Base-by-base conservation (phyloP, 2,329 filamentous ascomycete species). In the Curvularia spicifera region DNA sequence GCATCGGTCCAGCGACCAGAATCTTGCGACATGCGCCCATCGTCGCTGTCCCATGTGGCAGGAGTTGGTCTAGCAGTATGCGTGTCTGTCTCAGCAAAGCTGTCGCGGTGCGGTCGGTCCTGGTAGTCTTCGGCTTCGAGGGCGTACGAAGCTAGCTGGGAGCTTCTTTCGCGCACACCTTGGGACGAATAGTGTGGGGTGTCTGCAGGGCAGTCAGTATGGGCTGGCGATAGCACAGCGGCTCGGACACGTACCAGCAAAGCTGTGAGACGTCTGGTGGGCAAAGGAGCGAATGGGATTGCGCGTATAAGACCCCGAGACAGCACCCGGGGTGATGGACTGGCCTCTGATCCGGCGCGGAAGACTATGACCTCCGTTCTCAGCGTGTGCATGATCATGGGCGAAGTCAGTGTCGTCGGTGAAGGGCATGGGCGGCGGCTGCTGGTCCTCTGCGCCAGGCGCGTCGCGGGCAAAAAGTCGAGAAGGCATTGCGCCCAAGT, bases 161-260 rank as follows among this genome's bases (percentile, higher is more conserved):
- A 91, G 2, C 93, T 96, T 72, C 95, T 89, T 77, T 95, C 89
- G 63, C 93, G 89, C 40, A 97, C 89, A 64, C 88, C 90, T 58
- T 88, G 87, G 33, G 84, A 84, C 39, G 91, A 90, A 76, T 91
- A 91, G 67, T 91, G 86, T 18, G 87, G 84, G 67, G 86, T 89
- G 72, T 94, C 90, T 77, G 79, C 83, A 85, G 63, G 39, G 35
- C 37, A 58, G 63, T 75, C 63, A 77, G 68, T 48, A 20, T 22
- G 64, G 73, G 65, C 57, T 60, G 44, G 26, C 39, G 5, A 13
- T n/a, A 8, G 26, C 24, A 26, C 33, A 5, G 20, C 20, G n/a
- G 18, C n/a, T 5, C 10, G 15, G 12, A 20, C 33, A 46, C 79
- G 55, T 79, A 89, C 87, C 83, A 67, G 84, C 76, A 68, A 84